Evolutionary conservation across 2,329 filamentous ascomycete genomes (phyloP), one percentile per base, ranked within the genome.

Genomic region (Pestalotiopsis sp.): DNA sequence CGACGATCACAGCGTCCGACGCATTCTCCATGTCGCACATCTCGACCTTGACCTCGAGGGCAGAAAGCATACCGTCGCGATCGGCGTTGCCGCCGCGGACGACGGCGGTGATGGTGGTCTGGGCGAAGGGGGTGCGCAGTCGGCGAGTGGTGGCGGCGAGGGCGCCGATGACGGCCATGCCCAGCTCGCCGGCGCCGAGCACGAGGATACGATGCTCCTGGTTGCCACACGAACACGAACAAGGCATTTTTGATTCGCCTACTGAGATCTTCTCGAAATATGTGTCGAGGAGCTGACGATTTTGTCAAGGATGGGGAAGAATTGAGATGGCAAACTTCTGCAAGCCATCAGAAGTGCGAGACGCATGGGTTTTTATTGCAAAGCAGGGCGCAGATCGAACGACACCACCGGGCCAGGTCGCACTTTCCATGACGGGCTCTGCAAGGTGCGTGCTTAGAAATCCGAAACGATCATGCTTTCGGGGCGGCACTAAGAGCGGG

Each of bases 131-230:
- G 82, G 71, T 90, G 86, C 0, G 72, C 63, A 14, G 80, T 75
- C 7, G 31, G 31, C 31, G 31, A 9, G 9, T 36, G 7, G 7
- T 9, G 31, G 7, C 31, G 31, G 9, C 31, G 31, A 92, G 82
- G 12, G 84, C 80, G 39, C 82, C 76, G 17, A 92, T 79, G 68
- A 92, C 81, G 17, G 86, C 82, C 4, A 82, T 79, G 63, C 90
- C 91, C 14, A 92, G 85, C 79, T 92, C 90, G 68, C 90, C 90
- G n/a, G 88, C 87, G 66, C 91, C 90, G 68, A 93, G 80, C 64
- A 92, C 82, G 64, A 92, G 87, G 68, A 91, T 74, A 13, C 78
- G 76, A 20, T 66, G 69, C 23, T 36, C 31, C 31, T 36, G 31
- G 7, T 36, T 36, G 31, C 31, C 31, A 36, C 31, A 36, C 31